Base-by-base conservation (phyloP, 1,284 basidiomycete species). In the Malassezia furfur region DNA sequence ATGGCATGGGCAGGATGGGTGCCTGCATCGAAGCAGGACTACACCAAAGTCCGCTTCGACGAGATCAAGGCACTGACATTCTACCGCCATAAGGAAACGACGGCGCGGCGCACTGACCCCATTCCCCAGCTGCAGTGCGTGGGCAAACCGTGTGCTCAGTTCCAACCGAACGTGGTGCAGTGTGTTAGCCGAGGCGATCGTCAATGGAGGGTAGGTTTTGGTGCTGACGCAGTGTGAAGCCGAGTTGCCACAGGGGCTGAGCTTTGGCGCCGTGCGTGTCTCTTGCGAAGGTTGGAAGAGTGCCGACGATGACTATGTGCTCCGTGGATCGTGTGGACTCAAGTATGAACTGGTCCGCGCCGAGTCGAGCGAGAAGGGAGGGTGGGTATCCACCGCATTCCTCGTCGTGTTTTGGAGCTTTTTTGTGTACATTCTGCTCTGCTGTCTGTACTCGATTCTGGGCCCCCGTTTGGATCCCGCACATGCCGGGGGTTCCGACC, bases 281-380 rank as follows among this genome's bases (percentile, higher is more conserved):
- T 57, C 55, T 0, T 57, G 55, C 17, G 55, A 57, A 40, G 55
- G 50, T 5, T 57, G 55, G 55, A 35, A 52, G 8, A 25, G 31
- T 40, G 17, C 30, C 1, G 31, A 52, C 14, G 55, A 57, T 28
- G 11, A 21, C 3, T 57, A 52, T 19, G 40, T 57, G 6, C 19
- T 57, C 15, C 45, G 32, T 19, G 55, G 50, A 9, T 57, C 55
- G 14, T 57, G 55, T 22, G 50, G 37, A 17, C 36, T 57, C 25
- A 30, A 21, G 4, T 57, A 43, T 46, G 55, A 57, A 21, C 45
- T 57, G 1, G 14, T 52, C 2, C 32, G 45, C 15, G 5, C 49
- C 5, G 37, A 5, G 15, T 19, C 14, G 11, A 30, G 30, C 19
- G 25, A 21, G 5, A 17, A 39, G 9, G 31, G 50, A 5, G n/a